Conservation (phyloP, 768 basidiomycete genomes). For the Leccinellum albellum region DNA sequence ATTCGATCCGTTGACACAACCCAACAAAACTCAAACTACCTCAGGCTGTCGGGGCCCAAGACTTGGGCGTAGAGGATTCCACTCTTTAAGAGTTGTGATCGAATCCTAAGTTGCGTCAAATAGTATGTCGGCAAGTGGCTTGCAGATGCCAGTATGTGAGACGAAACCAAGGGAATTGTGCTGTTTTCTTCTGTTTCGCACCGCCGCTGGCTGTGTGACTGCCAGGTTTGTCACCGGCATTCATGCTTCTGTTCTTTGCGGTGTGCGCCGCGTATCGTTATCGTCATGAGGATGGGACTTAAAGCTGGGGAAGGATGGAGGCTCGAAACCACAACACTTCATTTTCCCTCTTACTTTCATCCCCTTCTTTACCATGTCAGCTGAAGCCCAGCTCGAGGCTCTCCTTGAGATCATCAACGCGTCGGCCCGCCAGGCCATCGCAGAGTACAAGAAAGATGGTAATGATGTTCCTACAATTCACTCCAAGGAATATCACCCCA, state of each 20-base stretch:
- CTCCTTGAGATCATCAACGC: too few species aligned
- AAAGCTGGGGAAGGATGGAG: not conserved
- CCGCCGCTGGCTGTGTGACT: not conserved
- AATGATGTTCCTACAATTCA: too few species aligned
- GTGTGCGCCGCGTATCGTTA: not conserved
- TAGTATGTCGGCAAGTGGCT: not conserved
- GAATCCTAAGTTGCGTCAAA: not conserved
- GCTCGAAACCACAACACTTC: not conserved
- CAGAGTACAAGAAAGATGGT: too few species aligned
- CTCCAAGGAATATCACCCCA: too few species aligned
- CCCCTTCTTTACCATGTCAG: too few species aligned
- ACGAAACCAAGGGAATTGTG: not conserved
- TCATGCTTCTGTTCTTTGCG: not conserved
- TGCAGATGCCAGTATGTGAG: not conserved
- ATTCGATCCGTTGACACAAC: not conserved
- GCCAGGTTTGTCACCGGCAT: not conserved
- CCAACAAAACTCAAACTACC: not conserved
- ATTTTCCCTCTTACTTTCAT: not conserved
- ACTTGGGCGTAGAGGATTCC: not conserved
- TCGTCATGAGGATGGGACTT: not conserved
- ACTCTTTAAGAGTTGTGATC: not conserved
- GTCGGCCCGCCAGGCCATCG: too few species aligned
- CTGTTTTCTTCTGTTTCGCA: too few species aligned
- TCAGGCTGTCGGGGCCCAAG: too few species aligned
- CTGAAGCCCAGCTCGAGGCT: too few species aligned